Conservation (phyloP, 202 grass and related monocot species). For the Hordeum pubiflorum region DNA sequence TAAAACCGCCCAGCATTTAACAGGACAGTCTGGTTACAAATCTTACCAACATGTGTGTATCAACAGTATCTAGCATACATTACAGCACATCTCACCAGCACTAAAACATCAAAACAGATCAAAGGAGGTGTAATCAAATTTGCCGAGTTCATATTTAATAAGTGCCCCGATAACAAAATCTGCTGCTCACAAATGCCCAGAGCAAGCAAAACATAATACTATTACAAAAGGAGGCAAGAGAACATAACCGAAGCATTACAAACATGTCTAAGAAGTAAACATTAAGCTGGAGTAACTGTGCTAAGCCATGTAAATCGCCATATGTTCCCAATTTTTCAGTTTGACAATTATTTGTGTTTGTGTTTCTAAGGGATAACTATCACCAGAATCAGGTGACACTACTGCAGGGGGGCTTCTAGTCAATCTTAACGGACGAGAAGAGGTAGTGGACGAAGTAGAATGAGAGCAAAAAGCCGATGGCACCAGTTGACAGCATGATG, state of each 20-base stretch:
- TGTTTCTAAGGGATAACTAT: slow-evolving; percentile 42
- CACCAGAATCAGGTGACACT: slow-evolving; percentile 31
- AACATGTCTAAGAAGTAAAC: slow-evolving; percentile 32
- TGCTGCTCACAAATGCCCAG: slow-evolving; percentile 32
- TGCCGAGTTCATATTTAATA: slow-evolving; percentile 26
- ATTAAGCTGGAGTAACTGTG: slow-evolving; percentile 23
- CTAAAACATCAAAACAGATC: background rate
- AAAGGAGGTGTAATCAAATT: slow-evolving; percentile 22
- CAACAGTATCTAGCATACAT: background rate
- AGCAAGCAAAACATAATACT: slow-evolving; percentile 37
- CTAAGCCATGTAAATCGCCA: slow-evolving; percentile 34
- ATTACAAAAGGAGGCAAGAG: slow-evolving; percentile 24
- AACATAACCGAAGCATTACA: slow-evolving; percentile 30
- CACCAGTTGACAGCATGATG: slow-evolving; percentile 71
- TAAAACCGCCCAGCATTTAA: background rate
- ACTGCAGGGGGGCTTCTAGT: slow-evolving; percentile 44
- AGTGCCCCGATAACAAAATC: slow-evolving; percentile 23
- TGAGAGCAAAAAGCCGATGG: slow-evolving; percentile 76
- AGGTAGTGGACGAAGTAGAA: slow-evolving; percentile 91
- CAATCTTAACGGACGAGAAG: slow-evolving; percentile 92
- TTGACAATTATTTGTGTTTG: slow-evolving; percentile 37
- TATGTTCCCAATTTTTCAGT: slow-evolving; percentile 34
- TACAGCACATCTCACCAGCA: background rate
- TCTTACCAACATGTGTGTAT: no score
- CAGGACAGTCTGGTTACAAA: background rate